Conservation (phyloP, 768 basidiomycete genomes). For the Hypholoma sublateritium region DNA sequence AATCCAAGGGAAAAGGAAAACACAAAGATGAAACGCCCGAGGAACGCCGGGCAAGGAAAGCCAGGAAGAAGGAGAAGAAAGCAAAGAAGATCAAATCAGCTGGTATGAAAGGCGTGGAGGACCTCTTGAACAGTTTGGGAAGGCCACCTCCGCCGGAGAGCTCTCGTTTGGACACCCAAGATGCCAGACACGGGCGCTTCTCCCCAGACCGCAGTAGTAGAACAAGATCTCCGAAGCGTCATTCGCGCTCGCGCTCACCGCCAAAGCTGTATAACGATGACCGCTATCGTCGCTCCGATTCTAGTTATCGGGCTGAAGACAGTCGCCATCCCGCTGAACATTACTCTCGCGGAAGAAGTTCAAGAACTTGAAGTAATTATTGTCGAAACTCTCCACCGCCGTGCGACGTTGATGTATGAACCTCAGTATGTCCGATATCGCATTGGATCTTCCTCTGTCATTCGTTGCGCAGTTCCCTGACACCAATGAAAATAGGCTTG, state of each 20-base stretch:
- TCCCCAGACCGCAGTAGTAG: conserved; percentile 12
- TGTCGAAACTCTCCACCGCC: no score
- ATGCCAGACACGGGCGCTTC: conserved; percentile 12
- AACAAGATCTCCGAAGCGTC: conserved; percentile 23
- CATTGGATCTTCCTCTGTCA: not conserved
- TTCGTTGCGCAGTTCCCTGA: conserved; percentile 2
- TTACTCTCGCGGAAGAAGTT: conserved; percentile 14
- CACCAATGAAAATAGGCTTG: not conserved
- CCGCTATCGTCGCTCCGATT: conserved; percentile 1
- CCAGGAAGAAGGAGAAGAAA: conserved; percentile 70
- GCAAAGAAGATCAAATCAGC: conserved; percentile 59
- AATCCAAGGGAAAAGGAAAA: conserved; percentile 66
- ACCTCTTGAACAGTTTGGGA: conserved; percentile 54
- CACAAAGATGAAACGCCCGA: conserved; percentile 78
- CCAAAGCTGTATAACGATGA: conserved; percentile 14
- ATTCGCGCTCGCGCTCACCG: conserved; percentile 14
- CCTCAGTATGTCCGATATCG: conserved; percentile 4
- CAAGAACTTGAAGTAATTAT: conserved; percentile 7
- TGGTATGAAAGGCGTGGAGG: conserved; percentile 65
- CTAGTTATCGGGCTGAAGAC: conserved; percentile 14
- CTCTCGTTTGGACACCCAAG: conserved; percentile 19
- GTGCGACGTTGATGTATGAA: not conserved
- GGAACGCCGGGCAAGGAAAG: conserved; percentile 75
- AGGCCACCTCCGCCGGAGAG: conserved; percentile 8
- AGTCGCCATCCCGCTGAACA: conserved; percentile 5